These are phyloP conservation scores for Raffaelea deltoideospora DNA, from an alignment of 2,329 filamentous ascomycete genomes.

Conservation along the genomic window DNA sequence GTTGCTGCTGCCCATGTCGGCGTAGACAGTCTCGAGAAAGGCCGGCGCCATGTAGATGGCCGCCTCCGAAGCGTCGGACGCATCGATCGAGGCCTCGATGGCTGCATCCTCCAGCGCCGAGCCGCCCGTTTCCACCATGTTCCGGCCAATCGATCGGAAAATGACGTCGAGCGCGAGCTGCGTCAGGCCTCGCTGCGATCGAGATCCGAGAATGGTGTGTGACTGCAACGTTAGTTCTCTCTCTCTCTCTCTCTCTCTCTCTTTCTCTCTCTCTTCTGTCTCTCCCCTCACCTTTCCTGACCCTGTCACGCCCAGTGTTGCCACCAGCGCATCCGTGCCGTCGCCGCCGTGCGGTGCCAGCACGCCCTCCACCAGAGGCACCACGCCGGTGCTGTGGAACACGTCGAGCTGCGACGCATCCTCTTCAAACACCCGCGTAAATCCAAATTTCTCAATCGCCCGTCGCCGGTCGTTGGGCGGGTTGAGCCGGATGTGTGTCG, in stretches of 20 bases:
- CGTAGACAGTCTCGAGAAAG: slow-evolving; percentile 68
- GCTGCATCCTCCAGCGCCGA: no score
- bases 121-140: slow-evolving; percentile 47
- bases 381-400: slow-evolving; percentile 65
- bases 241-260: slow-evolving; percentile 2
- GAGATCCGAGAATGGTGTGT: slow-evolving; percentile 87
- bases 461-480: slow-evolving; percentile 76
- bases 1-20: slow-evolving; percentile 43
- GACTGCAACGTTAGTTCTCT: slow-evolving; percentile 49
- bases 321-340: slow-evolving; percentile 76
- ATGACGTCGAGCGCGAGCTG: slow-evolving; percentile 84
- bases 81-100: slow-evolving; percentile 58
- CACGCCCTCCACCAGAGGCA: slow-evolving; percentile 66
- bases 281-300: slow-evolving; percentile 88
- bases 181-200: slow-evolving; percentile 72
- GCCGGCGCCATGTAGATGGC: slow-evolving; percentile 56
- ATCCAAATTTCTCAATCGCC: slow-evolving; percentile 84
- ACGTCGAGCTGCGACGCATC: slow-evolving; percentile 71
- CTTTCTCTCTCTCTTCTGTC: slow-evolving; percentile 5
- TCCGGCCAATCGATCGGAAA: slow-evolving; percentile 64
- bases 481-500: slow-evolving; percentile 61
- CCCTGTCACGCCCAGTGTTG: slow-evolving; percentile 85
- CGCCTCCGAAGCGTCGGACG: slow-evolving; percentile 69
- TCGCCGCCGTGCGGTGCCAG: slow-evolving; percentile 57
- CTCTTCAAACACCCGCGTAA: slow-evolving; percentile 87